A percentile compares a stretch with the other conserved stretches of the same genome.
These are phyloP conservation scores for Alternaria hordeiaustralica DNA, from an alignment of 2,329 filamentous ascomycete genomes.

Conservation along the genomic window DNA sequence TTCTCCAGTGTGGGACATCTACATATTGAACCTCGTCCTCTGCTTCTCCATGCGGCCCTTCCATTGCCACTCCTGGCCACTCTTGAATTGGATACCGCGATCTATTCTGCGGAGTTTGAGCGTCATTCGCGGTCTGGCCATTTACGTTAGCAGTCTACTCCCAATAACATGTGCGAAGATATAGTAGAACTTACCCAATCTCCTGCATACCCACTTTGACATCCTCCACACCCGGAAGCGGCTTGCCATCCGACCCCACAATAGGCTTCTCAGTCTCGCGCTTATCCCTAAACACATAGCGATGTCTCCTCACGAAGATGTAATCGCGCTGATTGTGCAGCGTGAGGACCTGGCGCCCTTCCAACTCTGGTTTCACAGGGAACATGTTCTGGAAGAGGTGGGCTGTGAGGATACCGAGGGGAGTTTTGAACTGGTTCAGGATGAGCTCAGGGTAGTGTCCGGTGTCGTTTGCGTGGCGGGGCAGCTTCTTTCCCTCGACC, in stretches of 20 bases:
- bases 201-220: constrained; percentile 90
- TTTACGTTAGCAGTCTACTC: neutral
- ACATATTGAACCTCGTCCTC: constrained; percentile 92
- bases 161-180: constrained; percentile 51
- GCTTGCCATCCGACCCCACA: constrained; percentile 78
- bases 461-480: constrained; percentile 85
- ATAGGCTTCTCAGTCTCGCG: constrained; percentile 85
- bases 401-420: constrained; percentile 85
- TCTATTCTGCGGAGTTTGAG: constrained; percentile 90
- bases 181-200: constrained; percentile 61
- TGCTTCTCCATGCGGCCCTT: constrained; percentile 94
- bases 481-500: constrained; percentile 84
- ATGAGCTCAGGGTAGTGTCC: constrained; percentile 89
- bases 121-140: constrained; percentile 63
- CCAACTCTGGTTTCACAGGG: constrained; percentile 80
- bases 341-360: constrained; percentile 88
- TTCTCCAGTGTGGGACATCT: constrained; percentile 15
- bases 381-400: constrained; percentile 80
- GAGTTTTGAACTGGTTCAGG: constrained; percentile 93
- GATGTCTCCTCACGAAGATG: constrained; percentile 88
- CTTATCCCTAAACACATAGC: constrained; percentile 94
- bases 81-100: constrained; percentile 79
- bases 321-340: constrained; percentile 96
- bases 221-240: constrained; percentile 82
- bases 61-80: constrained; percentile 94